Conservation (phyloP, 805 yeast genomes). For the Kluyveromyces siamensis region DNA sequence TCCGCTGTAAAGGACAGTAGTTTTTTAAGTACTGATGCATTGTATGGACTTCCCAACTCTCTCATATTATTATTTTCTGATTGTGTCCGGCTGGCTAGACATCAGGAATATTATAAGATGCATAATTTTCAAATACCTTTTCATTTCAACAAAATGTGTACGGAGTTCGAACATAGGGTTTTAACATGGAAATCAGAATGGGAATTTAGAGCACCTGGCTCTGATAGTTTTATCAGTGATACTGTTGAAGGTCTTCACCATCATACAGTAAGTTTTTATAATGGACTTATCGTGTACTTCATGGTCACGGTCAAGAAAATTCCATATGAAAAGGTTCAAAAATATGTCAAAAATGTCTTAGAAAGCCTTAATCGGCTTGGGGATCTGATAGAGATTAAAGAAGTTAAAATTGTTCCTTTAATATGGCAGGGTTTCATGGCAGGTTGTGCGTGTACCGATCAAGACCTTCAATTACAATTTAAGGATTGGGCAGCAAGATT, state of each 20-base stretch:
- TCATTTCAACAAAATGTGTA: conserved; percentile 15
- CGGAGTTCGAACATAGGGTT: conserved; percentile 40
- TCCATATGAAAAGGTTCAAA: conserved; percentile 50
- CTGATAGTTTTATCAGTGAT: conserved; percentile 21
- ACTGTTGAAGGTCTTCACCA: conserved; percentile 65
- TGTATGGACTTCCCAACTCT: conserved; percentile 80
- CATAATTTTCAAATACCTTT: conserved; percentile 17
- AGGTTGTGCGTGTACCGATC: conserved; percentile 66
- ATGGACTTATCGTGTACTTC: conserved; percentile 63
- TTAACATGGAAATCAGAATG: conserved; percentile 69
- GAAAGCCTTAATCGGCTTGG: conserved; percentile 57
- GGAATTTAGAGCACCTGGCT: conserved; percentile 37
- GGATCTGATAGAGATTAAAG: conserved; percentile 37
- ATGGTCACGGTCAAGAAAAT: conserved; percentile 52
- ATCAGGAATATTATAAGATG: conserved; percentile 41
- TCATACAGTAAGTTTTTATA: conserved; percentile 71
- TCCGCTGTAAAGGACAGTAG: conserved; percentile 42
- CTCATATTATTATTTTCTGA: conserved; percentile 63
- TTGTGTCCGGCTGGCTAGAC: conserved; percentile 56
- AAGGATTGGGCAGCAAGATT: conserved; percentile 52
- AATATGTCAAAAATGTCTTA: conserved; percentile 51
- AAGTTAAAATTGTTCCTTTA: conserved; percentile 59
- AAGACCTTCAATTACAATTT: conserved; percentile 52
- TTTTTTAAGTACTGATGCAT: conserved; percentile 63
- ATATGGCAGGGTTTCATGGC: conserved; percentile 89